phyloP scores from a whole-genome alignment of 2,329 filamentous ascomycete genomes.

The Hypoxylon sp. region DNA sequence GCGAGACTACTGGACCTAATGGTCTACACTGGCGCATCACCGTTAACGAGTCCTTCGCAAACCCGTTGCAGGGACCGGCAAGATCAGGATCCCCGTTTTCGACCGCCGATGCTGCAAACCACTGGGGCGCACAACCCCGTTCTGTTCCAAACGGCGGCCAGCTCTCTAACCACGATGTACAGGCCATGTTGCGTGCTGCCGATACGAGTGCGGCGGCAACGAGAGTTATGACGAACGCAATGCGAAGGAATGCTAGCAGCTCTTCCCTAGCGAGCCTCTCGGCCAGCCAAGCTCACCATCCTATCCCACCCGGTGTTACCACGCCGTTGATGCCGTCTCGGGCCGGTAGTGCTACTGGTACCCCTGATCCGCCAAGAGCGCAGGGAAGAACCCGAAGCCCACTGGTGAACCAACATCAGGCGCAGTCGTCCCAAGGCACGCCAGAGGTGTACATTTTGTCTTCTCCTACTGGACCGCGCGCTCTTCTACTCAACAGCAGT shows the following conservation, averaged over 20 bases:
- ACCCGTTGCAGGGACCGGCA: constrained; percentile 29
- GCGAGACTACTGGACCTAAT: constrained; percentile 59
- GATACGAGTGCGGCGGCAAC: constrained; percentile 57
- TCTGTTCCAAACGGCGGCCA: constrained; percentile 42
- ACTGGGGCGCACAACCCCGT: constrained; percentile 33
- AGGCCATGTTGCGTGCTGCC: constrained; percentile 55
- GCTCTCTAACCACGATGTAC: constrained; percentile 54
- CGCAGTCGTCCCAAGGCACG: constrained; percentile 39
- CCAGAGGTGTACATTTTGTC: constrained; percentile 67
- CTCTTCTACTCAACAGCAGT: constrained; percentile 62
- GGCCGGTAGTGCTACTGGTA: constrained; percentile 56
- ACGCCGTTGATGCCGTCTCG: constrained; percentile 53
- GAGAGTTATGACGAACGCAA: constrained; percentile 54
- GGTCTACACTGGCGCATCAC: constrained; percentile 62
- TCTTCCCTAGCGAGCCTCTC: constrained; percentile 52
- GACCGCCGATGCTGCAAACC: constrained; percentile 26
- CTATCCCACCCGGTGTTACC: constrained; percentile 54
- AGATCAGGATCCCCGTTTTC: constrained; percentile 39
- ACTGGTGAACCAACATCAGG: constrained; percentile 34
- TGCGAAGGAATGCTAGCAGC: constrained; percentile 60
- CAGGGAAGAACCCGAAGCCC: constrained; percentile 42
- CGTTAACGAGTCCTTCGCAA: constrained; percentile 53
- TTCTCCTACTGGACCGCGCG: constrained; percentile 66
- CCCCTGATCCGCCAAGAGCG: constrained; percentile 54
- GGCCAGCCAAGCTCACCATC: constrained; percentile 45